phyloP scores from a whole-genome alignment of 176 grass and related monocot genomes.

The Triticum monococcum region DNA sequence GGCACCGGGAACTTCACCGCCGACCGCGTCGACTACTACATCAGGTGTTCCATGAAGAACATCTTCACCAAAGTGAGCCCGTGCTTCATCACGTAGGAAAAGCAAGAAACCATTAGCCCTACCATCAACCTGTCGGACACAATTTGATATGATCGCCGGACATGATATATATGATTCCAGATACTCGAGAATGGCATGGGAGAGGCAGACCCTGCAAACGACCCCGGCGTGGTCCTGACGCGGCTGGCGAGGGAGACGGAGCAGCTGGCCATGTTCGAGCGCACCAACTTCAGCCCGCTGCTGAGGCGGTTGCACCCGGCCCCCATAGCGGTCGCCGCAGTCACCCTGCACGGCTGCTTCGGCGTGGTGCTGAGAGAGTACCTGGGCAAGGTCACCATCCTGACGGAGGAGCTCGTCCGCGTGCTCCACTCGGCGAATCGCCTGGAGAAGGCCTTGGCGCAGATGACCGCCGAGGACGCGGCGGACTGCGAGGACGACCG shows the following conservation, averaged over 20 bases:
- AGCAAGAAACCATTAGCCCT: neutral
- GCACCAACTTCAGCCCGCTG: constrained; percentile 64
- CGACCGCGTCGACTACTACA: constrained; percentile 67
- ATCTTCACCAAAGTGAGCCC: constrained; percentile 71
- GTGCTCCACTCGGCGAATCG: constrained; percentile 72
- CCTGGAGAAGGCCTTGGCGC: constrained; percentile 75
- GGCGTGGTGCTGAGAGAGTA: constrained; percentile 77
- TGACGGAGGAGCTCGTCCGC: constrained; percentile 78
- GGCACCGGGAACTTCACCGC: constrained; percentile 20
- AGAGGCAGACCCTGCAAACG: constrained; percentile 46
- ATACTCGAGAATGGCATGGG: constrained; percentile 61
- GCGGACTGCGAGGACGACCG: constrained; percentile 54
- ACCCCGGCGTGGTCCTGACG: constrained; percentile 55
- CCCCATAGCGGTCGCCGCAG: constrained; percentile 58
- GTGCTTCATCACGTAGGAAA: neutral
- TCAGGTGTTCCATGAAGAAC: constrained; percentile 77
- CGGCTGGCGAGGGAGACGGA: constrained; percentile 69
- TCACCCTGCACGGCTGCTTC: constrained; percentile 79
- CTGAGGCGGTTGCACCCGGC: constrained; percentile 65
- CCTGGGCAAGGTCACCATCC: constrained; percentile 46
- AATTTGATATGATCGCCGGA: neutral
- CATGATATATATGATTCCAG: constrained; percentile 19
- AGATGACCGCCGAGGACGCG: constrained; percentile 82
- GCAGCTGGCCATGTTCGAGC: constrained; percentile 62
- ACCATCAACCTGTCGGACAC: neutral